Conservation (phyloP, 441 rosid genomes). For the Adansonia gregorii region DNA sequence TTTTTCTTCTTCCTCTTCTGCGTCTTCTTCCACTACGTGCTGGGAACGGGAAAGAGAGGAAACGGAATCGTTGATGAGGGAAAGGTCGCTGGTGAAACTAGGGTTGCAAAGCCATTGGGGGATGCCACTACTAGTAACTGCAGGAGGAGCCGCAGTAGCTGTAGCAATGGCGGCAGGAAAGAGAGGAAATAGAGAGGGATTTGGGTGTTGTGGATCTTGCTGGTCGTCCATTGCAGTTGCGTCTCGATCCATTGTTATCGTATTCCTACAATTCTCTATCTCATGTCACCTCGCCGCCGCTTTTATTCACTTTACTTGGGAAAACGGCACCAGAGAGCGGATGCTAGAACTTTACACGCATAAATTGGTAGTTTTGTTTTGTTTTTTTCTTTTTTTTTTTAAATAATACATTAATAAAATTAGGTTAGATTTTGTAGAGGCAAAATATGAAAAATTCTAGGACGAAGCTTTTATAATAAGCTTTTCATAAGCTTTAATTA, state of each 20-base stretch:
- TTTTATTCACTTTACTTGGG: neutral
- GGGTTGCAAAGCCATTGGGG: slow-evolving; percentile 81
- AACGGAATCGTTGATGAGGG: slow-evolving; percentile 58
- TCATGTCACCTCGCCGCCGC: neutral
- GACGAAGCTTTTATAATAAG: too few relatives aligned
- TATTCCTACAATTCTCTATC: neutral
- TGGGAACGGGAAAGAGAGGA: slow-evolving; percentile 38
- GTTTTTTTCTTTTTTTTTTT: too few relatives aligned
- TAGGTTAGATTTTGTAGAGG: too few relatives aligned
- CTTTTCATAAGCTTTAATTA: too few relatives aligned
- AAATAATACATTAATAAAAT: too few relatives aligned
- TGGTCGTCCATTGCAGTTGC: slow-evolving; percentile 32
- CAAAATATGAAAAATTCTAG: too few relatives aligned
- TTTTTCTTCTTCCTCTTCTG: slow-evolving; percentile 35
- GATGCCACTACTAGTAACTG: slow-evolving; percentile 25
- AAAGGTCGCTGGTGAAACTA: slow-evolving; percentile 77
- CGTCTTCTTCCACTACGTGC: slow-evolving; percentile 30
- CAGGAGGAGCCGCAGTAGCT: slow-evolving; percentile 24
- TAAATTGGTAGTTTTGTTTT: too few relatives aligned
- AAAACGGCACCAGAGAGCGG: too few relatives aligned
- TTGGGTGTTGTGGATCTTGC: slow-evolving; percentile 12
- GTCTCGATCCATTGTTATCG: neutral
- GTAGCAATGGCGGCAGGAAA: slow-evolving; percentile 38
- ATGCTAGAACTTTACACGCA: too few relatives aligned
- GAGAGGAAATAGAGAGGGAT: slow-evolving; percentile 53